phyloP scores from a whole-genome alignment of 306 rosid species.

The Cucumis cinereus region DNA sequence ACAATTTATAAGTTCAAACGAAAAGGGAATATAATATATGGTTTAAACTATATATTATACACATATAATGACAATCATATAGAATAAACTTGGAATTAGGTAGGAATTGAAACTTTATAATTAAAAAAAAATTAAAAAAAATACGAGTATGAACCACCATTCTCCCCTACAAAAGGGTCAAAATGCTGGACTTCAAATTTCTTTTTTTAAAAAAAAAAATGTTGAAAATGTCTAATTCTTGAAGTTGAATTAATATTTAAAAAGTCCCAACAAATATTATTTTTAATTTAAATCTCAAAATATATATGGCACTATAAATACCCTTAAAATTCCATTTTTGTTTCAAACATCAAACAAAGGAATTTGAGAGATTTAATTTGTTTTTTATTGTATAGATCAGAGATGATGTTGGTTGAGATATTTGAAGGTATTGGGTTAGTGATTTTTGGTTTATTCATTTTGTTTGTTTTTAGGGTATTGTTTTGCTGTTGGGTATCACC shows the following conservation, averaged over 20 bases:
- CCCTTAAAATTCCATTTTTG: not conserved
- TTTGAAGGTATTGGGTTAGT: not conserved
- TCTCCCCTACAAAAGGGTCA: not conserved
- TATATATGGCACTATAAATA: not conserved
- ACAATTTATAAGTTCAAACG: not conserved
- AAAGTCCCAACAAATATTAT: not conserved
- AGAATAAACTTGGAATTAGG: not conserved
- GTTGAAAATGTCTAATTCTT: not conserved
- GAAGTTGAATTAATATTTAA: not conserved
- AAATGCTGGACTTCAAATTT: not conserved
- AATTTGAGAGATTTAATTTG: not conserved
- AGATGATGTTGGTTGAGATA: not conserved
- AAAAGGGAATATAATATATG: not conserved
- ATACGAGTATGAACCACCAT: not conserved
- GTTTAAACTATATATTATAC: not conserved
- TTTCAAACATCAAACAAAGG: not conserved
- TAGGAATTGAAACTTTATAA: not conserved
- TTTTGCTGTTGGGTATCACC: slow-evolving; percentile 37
- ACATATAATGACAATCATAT: not conserved
- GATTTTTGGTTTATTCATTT: not conserved
- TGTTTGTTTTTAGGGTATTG: not conserved
- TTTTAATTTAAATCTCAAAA: not conserved
- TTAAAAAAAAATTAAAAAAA: not conserved
- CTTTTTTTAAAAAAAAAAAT: not conserved
- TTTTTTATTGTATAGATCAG: no score